Evolutionary conservation across 176 grass and related monocot genomes (phyloP), one percentile per base, ranked within the genome.

Genomic region (Rhynchospora pubera): DNA sequence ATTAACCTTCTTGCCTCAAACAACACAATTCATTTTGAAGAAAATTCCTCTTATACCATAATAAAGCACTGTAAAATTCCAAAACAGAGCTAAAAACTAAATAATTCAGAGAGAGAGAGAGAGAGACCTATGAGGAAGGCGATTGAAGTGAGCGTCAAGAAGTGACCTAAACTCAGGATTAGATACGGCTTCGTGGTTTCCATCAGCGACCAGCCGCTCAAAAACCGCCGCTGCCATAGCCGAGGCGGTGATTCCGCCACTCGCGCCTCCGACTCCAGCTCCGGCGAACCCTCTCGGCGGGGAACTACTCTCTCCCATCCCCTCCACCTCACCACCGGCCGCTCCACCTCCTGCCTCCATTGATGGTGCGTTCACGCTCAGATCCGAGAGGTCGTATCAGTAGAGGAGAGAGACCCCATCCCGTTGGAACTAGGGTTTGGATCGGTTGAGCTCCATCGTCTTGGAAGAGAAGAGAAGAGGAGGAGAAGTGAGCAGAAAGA

Each of bases 261-360:
- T 79, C 44, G 75, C 79, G 2, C 26, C 58, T 1, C 46, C 83
- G 32, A 79, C 80, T 70, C 85, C 93, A 3, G 81, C 76, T 52
- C 68, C 60, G 2, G 61, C 21, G 19, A 85, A 42, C 2, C 65
- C 85, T 26, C 82, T 81, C 16, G 92, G 90, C 47, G 92, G 96
- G 18, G 96, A 99, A 1, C 87, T 94, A 81, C 92, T 99, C 92
- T 99, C 96, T 28, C 96, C 96, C 58, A 95, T 90, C 74, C 93
- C 96, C 87, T 99, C 96, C 84, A 87, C 92, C 15, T 94, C 85
- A n/a, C 82, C 91, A 13, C 23, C 83, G 6, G 10, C 22, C 21
- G 19, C 78, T 14, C 48, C 85, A 24, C 62, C 83, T 12, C 13
- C 72, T 5, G 30, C 79, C 63, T 79, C 82, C 60, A 65, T 76